phyloP scores from a whole-genome alignment of 2,329 filamentous ascomycete genomes.

The Parastagonospora avenae region DNA sequence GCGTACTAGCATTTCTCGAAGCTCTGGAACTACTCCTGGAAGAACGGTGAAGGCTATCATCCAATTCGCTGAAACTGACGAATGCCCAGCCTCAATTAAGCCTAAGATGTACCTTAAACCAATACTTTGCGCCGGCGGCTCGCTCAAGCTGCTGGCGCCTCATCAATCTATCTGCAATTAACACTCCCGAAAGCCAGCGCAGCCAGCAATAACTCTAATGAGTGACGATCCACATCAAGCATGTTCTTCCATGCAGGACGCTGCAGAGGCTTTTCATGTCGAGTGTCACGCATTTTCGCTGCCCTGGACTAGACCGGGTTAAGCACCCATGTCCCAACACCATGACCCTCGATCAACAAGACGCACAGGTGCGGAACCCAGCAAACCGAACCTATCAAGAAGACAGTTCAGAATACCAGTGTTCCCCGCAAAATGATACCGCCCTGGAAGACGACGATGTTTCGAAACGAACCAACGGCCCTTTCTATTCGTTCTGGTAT shows the following conservation, averaged over 20 bases:
- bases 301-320: constrained; percentile 3
- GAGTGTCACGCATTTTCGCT: constrained; percentile 8
- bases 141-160: constrained; percentile 11
- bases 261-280: constrained; percentile 6
- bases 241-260: constrained; percentile 16
- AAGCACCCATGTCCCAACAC: constrained; percentile 2
- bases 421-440: constrained; percentile 25
- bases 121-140: constrained; percentile 24
- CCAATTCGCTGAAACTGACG: constrained; percentile 25
- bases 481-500: background rate
- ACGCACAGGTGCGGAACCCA: constrained; percentile 7
- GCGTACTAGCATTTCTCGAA: constrained; percentile 17
- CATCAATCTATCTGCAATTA: constrained; percentile 26
- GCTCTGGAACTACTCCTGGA: constrained; percentile 39
- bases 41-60: constrained; percentile 24
- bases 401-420: constrained; percentile 8
- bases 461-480: background rate
- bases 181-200: constrained; percentile 14
- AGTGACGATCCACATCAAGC: constrained; percentile 33
- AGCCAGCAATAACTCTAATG: constrained; percentile 36
- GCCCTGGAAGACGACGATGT: constrained; percentile 1
- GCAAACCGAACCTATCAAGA: constrained; percentile 13
- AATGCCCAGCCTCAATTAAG: constrained; percentile 36
- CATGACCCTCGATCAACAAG: constrained; percentile 9
- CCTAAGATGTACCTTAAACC: constrained; percentile 38